Evolutionary conservation across 257 asterid genomes (phyloP).

Genomic region (Ballota nigra): DNA sequence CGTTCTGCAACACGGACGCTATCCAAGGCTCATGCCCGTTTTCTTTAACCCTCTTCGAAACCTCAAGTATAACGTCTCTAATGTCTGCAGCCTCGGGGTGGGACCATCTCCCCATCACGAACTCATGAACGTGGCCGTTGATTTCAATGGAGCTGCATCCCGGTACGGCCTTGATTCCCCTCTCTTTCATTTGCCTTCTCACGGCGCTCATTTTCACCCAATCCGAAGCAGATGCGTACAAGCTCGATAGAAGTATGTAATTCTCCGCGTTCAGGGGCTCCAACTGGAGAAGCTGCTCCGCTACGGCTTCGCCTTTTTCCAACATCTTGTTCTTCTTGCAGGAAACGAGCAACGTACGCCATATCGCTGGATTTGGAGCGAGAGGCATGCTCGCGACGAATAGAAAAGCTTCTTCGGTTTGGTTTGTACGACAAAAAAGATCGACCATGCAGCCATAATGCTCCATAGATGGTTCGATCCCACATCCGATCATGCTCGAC

Average conservation of each 20-base stretch:
- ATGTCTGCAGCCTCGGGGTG: conserved; percentile 59
- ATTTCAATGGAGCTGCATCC: conserved; percentile 69
- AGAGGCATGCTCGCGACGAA: conserved; percentile 51
- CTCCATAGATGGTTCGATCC: conserved; percentile 73
- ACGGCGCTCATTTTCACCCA: conserved; percentile 66
- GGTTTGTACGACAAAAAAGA: conserved; percentile 51
- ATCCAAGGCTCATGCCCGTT: conserved; percentile 68
- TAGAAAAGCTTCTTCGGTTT: conserved; percentile 46
- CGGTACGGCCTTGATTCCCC: conserved; percentile 51
- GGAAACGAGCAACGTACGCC: conserved; percentile 53
- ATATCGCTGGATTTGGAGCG: conserved; percentile 57
- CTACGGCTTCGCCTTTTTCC: conserved; percentile 48
- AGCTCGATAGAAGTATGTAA: conserved; percentile 55
- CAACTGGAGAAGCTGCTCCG: conserved; percentile 44
- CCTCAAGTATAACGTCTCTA: conserved; percentile 32
- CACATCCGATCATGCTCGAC: conserved; percentile 49
- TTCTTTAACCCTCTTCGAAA: conserved; percentile 41
- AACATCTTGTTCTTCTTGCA: conserved; percentile 54
- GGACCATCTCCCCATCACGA: conserved; percentile 56
- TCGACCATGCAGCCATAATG: conserved; percentile 75
- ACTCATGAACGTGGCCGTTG: conserved; percentile 56
- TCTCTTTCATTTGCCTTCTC: conserved; percentile 55
- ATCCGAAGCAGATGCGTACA: conserved; percentile 49
- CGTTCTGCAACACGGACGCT: conserved; percentile 44
- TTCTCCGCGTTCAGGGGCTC: conserved; percentile 73